Base-by-base conservation (phyloP, 2,329 filamentous ascomycete genomes). In the Pseudogymnoascus sp. region DNA sequence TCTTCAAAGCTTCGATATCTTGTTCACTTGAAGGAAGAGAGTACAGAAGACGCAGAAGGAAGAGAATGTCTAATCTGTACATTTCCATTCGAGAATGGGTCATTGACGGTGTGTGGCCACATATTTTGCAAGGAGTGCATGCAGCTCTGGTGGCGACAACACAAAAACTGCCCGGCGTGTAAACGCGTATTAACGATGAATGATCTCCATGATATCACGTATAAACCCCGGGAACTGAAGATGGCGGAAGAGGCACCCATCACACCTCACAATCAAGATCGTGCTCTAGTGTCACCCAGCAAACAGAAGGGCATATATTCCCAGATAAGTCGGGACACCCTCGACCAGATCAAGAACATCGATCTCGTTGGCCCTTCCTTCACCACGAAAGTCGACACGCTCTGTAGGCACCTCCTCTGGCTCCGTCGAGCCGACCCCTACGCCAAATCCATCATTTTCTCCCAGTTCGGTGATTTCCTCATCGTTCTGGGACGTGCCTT, bases 361-460 rank as follows among this genome's bases (percentile, higher is more conserved):
- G 85, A 94, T 58, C 78, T 97, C 1, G 75, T 84, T 9, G 83
- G 82, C 0, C 82, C 81, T 1, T 91, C 88, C 0, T 97, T 90
- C 69, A 91, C 91, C 1, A 95, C 90, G 0, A 99, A 97, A 73
- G 87, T 97, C 15, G 91, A 97, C 71, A 95, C 85, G 0, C 75
- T 93, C 2, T 81, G 87, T 28, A 83, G 90, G 2, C 94, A 97
- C 71, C 75, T 97, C 2, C 74, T 96, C 14, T 97, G 90, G 90
- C 79, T 97, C 18, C 85, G 93, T 2, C 80, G 88, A 66, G 84
- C 89, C 57, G 91, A 97, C 66, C 90, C 91, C 0, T 91, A 91
- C 0, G 85, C 91, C 8, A 97, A 97, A 71, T 89, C 90, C 0
- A 89, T 99, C 71, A 82, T 97, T n/a, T 99, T 96, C 73, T 95